Evolutionary conservation across 2,329 filamentous ascomycete species (phyloP), one percentile per base, ranked within the genome.

Genomic region (Zymoseptoria brevis): DNA sequence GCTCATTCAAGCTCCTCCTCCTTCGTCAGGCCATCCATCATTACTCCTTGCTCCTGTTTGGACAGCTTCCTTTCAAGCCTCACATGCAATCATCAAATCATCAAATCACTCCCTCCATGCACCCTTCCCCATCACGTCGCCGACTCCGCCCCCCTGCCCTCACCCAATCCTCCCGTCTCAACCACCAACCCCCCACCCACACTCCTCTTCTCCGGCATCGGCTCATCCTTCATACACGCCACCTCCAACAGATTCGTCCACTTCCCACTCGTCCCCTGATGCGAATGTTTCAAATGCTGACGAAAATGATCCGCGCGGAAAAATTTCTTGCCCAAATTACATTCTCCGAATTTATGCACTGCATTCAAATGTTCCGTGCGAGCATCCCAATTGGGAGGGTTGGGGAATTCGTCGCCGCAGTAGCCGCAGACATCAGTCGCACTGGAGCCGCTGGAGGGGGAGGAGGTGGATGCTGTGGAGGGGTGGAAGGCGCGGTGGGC

Each of bases 221-320:
- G 83, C 69, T 96, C 91, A 72, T 96, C 92, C 74, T 92, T 86
- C 90, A 97, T 96, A 76, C 94, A 99, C 4, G 92, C 90, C 71
- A 90, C 95, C 73, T 99, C 94, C 35, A 99, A 80, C 82, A 96
- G 92, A 75, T 97, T 97, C 11, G 94, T 99, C 94, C 94, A 99
- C 75, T 97, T 97, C 30, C 94, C 94, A 74, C 91, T 96, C 0
- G 90, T 93, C 41, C 94, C 94, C 45, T 89, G 90, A 75, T 97
- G 94, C 73, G 91, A 96, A 74, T 99, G 94, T 79, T 97, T 99
- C 60, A 99, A 80, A 75, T 99, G 94, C 75, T 99, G 94, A 60
- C 94, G 86, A 80, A 99, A 99, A 74, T 99, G 94, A 74, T 99
- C 94, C 35, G 94, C 94, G 45, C 94, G 85, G 78, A 89, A 99